Evolutionary conservation across 257 asterid species (phyloP).

Genomic region (Eucommia ulmoides): DNA sequence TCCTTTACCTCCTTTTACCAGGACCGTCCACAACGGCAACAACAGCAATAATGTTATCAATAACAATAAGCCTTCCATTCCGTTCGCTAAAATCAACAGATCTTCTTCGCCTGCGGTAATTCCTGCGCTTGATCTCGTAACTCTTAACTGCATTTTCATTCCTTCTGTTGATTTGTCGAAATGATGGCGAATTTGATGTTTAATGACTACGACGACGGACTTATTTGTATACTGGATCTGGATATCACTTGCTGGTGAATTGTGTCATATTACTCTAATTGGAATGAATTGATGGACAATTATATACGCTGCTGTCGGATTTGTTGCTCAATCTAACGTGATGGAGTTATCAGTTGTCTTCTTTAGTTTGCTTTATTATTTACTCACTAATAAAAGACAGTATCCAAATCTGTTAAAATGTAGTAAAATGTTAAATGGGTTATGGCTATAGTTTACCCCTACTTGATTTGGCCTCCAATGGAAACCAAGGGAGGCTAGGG

Average conservation of each 20-base stretch:
- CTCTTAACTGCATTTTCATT: conserved; percentile 1
- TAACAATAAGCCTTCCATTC: conserved; percentile 25
- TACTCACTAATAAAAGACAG: no score
- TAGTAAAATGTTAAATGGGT: no score
- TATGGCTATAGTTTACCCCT: no score
- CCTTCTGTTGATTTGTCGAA: no score
- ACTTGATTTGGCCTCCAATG: no score
- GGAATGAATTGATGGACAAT: not conserved
- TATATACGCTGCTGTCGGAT: not conserved
- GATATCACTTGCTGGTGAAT: not conserved
- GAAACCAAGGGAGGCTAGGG: no score
- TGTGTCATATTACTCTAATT: not conserved
- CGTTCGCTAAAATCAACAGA: conserved; percentile 50
- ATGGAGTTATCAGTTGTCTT: no score
- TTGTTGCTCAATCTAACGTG: no score
- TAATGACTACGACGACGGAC: not conserved
- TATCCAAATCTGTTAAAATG: no score
- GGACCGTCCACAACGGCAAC: conserved; percentile 30
- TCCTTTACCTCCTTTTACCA: conserved; percentile 56
- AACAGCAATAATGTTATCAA: not conserved
- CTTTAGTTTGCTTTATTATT: no score
- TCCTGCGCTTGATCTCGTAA: not conserved
- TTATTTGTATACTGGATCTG: not conserved
- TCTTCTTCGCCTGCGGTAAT: conserved; percentile 89
- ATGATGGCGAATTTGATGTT: conserved; percentile 7